A percentile compares a stretch with the other conserved stretches of the same genome.
These are phyloP conservation scores for Lachnum nothofagi DNA, from an alignment of 2,329 filamentous ascomycete genomes.

Conservation along the genomic window DNA sequence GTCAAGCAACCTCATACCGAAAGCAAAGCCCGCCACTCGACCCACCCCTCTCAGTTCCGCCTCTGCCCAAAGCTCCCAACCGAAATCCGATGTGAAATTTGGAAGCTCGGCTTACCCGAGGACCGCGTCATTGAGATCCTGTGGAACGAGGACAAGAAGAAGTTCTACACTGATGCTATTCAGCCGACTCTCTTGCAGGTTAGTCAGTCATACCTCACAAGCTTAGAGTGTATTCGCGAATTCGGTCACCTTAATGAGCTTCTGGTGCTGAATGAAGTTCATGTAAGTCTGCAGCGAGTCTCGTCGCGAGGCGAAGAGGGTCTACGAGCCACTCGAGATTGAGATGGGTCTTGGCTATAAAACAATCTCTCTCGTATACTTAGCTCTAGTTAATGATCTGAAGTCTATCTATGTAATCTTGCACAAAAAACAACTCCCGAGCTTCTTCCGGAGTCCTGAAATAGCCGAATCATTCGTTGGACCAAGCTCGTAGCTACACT, in stretches of 20 bases:
- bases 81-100: background rate
- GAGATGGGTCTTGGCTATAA: background rate
- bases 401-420: too few species aligned
- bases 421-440: too few species aligned
- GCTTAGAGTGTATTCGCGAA: too few species aligned
- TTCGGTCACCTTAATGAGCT: background rate
- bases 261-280: background rate
- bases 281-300: background rate
- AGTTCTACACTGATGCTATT: background rate
- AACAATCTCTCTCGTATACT: background rate
- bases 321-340: background rate
- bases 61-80: background rate
- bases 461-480: too few species aligned
- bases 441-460: too few species aligned
- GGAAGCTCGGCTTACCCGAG: background rate
- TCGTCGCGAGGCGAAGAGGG: background rate
- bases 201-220: too few species aligned
- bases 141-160: background rate
- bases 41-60: background rate
- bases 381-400: background rate
- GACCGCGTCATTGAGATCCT: background rate
- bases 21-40: too few species aligned
- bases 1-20: too few species aligned
- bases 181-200: background rate
- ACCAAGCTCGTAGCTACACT: too few species aligned